A percentile compares a stretch with the other conserved stretches of the same genome.
Evolutionary conservation across 2,329 filamentous ascomycete genomes (phyloP).

Genomic region (Penicillium nordicum): DNA sequence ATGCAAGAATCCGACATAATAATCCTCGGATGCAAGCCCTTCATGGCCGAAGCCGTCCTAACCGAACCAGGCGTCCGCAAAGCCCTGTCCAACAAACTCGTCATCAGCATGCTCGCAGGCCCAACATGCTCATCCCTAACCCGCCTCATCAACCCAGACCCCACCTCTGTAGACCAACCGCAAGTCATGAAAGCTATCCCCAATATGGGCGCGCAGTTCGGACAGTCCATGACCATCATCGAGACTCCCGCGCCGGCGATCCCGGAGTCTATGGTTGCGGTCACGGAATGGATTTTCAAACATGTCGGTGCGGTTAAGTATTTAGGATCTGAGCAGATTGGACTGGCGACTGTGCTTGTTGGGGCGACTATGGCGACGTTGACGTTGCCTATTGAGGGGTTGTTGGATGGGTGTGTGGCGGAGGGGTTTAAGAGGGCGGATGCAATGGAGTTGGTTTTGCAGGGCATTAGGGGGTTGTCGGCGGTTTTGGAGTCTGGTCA

Average conservation of each 20-base stretch:
- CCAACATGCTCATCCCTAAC: slow-evolving; percentile 35
- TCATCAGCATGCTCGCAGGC: slow-evolving; percentile 51
- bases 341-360: slow-evolving; percentile 56
- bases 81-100: slow-evolving; percentile 44
- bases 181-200: slow-evolving; percentile 44
- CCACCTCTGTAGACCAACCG: slow-evolving; percentile 8
- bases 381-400: slow-evolving; percentile 58
- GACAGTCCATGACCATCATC: slow-evolving; percentile 50
- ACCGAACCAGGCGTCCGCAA: slow-evolving; percentile 34
- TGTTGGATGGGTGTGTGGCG: slow-evolving; percentile 60
- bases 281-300: slow-evolving; percentile 50
- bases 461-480: slow-evolving; percentile 58
- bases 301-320: slow-evolving; percentile 48
- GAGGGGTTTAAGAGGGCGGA: slow-evolving; percentile 60
- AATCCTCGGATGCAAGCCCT: slow-evolving; percentile 48
- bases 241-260: slow-evolving; percentile 45
- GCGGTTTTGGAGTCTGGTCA: slow-evolving; percentile 57
- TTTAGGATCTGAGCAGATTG: slow-evolving; percentile 52
- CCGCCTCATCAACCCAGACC: slow-evolving; percentile 12
- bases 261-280: slow-evolving; percentile 34
- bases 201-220: slow-evolving; percentile 46
- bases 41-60: slow-evolving; percentile 42
- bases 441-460: slow-evolving; percentile 60
- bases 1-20: slow-evolving; percentile 39
- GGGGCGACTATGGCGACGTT: slow-evolving; percentile 60